Evolutionary conservation across 441 rosid genomes (phyloP).

Genomic region (Erodium moschatum): DNA sequence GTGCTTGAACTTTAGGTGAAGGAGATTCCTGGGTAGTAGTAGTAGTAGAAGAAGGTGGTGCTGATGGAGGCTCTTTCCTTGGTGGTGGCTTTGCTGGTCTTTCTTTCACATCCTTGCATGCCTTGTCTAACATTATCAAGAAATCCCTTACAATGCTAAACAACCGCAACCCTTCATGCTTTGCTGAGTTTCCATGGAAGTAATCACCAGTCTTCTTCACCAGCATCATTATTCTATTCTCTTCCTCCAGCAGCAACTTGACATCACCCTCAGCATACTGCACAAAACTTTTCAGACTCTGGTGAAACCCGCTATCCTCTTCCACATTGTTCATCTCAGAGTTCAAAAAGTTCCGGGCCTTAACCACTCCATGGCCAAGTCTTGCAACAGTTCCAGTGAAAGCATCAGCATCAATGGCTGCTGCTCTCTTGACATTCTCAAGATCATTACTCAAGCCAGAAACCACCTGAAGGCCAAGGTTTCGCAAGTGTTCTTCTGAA

Average conservation of each 20-base stretch:
- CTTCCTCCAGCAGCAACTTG: conserved; percentile 50
- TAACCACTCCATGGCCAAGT: conserved; percentile 47
- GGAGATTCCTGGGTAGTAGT: not conserved
- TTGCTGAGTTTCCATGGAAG: conserved; percentile 88
- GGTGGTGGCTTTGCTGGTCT: conserved; percentile 27
- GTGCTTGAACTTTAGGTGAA: not conserved
- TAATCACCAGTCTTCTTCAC: conserved; percentile 95
- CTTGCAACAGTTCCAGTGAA: conserved; percentile 60
- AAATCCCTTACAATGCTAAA: conserved; percentile 72
- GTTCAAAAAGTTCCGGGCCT: conserved; percentile 54
- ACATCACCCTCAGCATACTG: conserved; percentile 60
- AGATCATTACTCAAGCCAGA: conserved; percentile 68
- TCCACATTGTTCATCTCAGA: conserved; percentile 54
- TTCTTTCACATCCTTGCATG: conserved; percentile 64
- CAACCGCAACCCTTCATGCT: conserved; percentile 78
- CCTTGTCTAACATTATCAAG: conserved; percentile 72
- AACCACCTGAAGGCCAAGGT: conserved; percentile 76
- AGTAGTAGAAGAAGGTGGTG: too few relatives aligned
- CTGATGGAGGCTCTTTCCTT: conserved; percentile 30
- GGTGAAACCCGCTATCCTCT: conserved; percentile 62
- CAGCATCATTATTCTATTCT: conserved; percentile 67
- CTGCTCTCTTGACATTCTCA: conserved; percentile 75
- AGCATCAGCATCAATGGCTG: conserved; percentile 67
- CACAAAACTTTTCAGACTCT: conserved; percentile 58
- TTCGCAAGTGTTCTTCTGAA: conserved; percentile 52